Evolutionary conservation across 352 stramenopile species (phyloP).

Genomic region (Phytopythium sindhum): DNA sequence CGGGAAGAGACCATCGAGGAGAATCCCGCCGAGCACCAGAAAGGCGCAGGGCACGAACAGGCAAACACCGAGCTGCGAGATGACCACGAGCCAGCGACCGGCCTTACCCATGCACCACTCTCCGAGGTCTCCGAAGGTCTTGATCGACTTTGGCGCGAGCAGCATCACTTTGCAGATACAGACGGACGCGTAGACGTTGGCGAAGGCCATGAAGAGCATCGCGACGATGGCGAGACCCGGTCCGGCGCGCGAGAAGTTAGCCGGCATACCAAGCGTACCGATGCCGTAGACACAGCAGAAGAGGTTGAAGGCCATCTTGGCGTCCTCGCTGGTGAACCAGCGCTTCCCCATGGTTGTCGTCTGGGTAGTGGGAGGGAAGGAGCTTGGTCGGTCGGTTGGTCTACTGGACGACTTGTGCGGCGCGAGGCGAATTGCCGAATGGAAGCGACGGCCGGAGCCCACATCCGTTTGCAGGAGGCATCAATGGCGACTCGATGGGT

Average conservation of each 20-base stretch:
- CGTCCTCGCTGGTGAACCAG: conserved; percentile 31
- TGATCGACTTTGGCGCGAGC: conserved; percentile 34
- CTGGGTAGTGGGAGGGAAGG: neutral
- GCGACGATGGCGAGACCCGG: conserved; percentile 26
- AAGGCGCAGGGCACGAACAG: conserved; percentile 38
- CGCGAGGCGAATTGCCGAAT: too few relatives aligned
- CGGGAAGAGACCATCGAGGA: conserved; percentile 42
- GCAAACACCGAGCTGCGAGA: conserved; percentile 37
- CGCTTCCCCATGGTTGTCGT: neutral
- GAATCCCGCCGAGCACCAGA: conserved; percentile 31
- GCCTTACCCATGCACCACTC: conserved; percentile 41
- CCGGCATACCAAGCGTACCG: conserved; percentile 49
- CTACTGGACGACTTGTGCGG: too few relatives aligned
- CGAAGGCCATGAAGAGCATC: conserved; percentile 45
- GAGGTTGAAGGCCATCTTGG: conserved; percentile 37
- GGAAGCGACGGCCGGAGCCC: too few relatives aligned
- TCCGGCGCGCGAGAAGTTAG: conserved; percentile 44
- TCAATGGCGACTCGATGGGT: too few relatives aligned
- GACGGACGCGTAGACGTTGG: conserved; percentile 45
- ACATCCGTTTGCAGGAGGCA: too few relatives aligned
- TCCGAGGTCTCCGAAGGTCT: conserved; percentile 47
- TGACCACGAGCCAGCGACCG: conserved; percentile 31
- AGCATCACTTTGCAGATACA: conserved; percentile 35
- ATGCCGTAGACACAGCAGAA: conserved; percentile 55
- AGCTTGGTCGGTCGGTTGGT: neutral